A percentile compares a stretch with the other conserved stretches of the same genome.
Evolutionary conservation across 805 yeast genomes (phyloP).

Genomic region (Cyberlindnera suaveolens): DNA sequence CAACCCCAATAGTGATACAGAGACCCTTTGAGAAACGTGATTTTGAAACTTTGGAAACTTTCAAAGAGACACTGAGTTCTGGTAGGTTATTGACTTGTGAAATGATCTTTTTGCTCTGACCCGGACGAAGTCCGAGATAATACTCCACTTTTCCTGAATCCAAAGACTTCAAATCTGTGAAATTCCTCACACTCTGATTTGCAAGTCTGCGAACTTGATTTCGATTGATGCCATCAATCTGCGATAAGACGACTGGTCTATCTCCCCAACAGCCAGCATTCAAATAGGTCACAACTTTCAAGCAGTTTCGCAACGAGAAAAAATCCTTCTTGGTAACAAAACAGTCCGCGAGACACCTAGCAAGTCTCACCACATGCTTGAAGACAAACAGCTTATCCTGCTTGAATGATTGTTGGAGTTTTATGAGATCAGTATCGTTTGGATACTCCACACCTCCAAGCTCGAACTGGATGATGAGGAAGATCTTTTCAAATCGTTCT

Average conservation of each 20-base stretch:
- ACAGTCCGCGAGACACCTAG: constrained; percentile 39
- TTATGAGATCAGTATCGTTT: constrained; percentile 32
- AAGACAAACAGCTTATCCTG: constrained; percentile 40
- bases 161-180: constrained; percentile 27
- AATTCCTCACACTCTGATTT: constrained; percentile 27
- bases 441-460: constrained; percentile 46
- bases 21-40: neutral
- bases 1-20: constrained; percentile 8
- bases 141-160: constrained; percentile 33
- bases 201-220: constrained; percentile 34
- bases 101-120: constrained; percentile 33
- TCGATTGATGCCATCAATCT: constrained; percentile 40
- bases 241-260: constrained; percentile 37
- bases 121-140: constrained; percentile 34
- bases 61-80: constrained; percentile 21
- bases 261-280: constrained; percentile 47
- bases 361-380: constrained; percentile 35
- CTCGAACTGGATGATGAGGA: constrained; percentile 41
- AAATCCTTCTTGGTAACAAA: constrained; percentile 37
- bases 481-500: constrained; percentile 31
- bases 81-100: constrained; percentile 33
- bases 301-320: constrained; percentile 31
- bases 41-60: constrained; percentile 8
- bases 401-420: constrained; percentile 32
- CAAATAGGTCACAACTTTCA: constrained; percentile 35